Conservation (phyloP, 2,329 filamentous ascomycete genomes). For the Colletotrichum lini region DNA sequence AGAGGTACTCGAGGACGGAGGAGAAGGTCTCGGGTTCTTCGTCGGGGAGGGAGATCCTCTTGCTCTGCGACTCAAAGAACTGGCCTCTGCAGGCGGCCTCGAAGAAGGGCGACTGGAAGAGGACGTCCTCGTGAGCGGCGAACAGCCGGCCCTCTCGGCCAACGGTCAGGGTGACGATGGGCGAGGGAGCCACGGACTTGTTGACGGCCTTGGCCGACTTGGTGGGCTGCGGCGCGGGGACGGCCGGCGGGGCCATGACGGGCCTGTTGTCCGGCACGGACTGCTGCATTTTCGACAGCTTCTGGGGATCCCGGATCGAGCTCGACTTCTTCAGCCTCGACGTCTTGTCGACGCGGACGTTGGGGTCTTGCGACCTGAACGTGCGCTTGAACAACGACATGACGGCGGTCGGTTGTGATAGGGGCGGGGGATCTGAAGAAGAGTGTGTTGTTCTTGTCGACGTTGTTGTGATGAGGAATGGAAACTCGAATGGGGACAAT, state of each 20-base stretch:
- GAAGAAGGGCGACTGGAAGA: constrained; percentile 86
- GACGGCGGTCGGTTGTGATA: constrained; percentile 54
- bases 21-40: constrained; percentile 94
- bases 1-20: constrained; percentile 89
- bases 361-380: constrained; percentile 80
- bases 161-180: constrained; percentile 85
- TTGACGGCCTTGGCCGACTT: constrained; percentile 30
- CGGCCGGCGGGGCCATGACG: constrained; percentile 50
- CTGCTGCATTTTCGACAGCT: constrained; percentile 88
- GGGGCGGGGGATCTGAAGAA: constrained; percentile 32
- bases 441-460: constrained; percentile 19
- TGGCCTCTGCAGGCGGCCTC: constrained; percentile 66
- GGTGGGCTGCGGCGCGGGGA: constrained; percentile 66
- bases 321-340: constrained; percentile 79
- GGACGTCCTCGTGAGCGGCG: constrained; percentile 89
- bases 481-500: constrained; percentile 46
- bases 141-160: constrained; percentile 90
- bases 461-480: constrained; percentile 31
- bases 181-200: constrained; percentile 63
- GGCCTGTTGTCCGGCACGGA: constrained; percentile 74
- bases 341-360: constrained; percentile 85
- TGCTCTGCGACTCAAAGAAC: constrained; percentile 82
- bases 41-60: constrained; percentile 84
- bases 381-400: constrained; percentile 89
- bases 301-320: constrained; percentile 78